Evolutionary conservation across 2,329 filamentous ascomycete genomes (phyloP), one percentile per base, ranked within the genome.

Genomic region (Westerdykella ornata): DNA sequence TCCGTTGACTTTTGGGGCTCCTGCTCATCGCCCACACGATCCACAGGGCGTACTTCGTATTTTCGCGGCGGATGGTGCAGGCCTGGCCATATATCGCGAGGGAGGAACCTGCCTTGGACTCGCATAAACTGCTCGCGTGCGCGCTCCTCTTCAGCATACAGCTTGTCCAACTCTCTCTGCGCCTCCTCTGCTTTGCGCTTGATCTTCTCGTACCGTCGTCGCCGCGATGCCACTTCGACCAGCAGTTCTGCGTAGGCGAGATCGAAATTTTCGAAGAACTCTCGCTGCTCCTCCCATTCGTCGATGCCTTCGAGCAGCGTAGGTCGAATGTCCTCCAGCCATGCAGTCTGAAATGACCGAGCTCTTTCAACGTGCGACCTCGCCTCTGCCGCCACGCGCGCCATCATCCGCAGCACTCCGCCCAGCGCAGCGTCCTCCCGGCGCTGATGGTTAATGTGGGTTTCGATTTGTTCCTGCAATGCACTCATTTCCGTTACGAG

Each of bases 221-320:
- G 80, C 8, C 92, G 77, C 17, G 92, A 75, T 39, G 84, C 83
- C 5, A 88, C 83, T 63, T 98, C 92, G 1, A 94, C 75, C 17
- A 96, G 76, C 11, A 98, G 71, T 15, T 83, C 81, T 52, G 88
- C 84, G 59, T 98, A 97, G 0, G 88, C 87, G 39, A 80, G 77
- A 15, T 85, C 75, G 56, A 97, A 98, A 14, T 84, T 82, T 46
- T 90, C 84, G 65, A 96, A 97, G 54, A 96, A 87, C n/a, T 78
- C 72, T 9, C 81, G 76, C 54, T 96, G 77, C 16, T 80, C 78
- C 38, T 84, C 80, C 65, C 97, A 83, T 56, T 94, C 87, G 8
- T 75, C 71, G 31, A 95, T 61, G 17, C 63, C 63, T 22, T 77
- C 52, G 81, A 84, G 72, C 17, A 97, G 85, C 14, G 74, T 75